Conservation (phyloP, 2,329 filamentous ascomycete species). For the Claviceps capensis region DNA sequence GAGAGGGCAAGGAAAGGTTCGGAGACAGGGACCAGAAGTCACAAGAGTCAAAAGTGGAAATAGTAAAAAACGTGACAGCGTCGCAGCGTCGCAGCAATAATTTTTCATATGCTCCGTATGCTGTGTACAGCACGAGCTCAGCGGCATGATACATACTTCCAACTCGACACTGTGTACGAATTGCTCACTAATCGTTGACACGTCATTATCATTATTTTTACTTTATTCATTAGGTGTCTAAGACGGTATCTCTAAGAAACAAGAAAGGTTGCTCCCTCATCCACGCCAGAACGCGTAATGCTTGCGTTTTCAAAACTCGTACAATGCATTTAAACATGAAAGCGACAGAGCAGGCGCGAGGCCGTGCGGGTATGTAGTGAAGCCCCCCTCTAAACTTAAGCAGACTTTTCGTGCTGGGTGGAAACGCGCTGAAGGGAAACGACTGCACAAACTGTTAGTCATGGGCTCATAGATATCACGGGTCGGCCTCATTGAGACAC, state of each 20-base stretch:
- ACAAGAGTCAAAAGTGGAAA: no score
- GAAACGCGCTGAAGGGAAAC: slow-evolving; percentile 83
- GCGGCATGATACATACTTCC: no score
- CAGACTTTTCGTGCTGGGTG: slow-evolving; percentile 80
- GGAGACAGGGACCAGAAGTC: no score
- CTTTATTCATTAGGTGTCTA: slow-evolving; percentile 32
- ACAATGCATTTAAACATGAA: slow-evolving; percentile 27
- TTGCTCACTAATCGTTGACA: neutral
- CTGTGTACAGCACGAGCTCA: no score
- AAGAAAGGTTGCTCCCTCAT: slow-evolving; percentile 23
- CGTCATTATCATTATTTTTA: slow-evolving; percentile 12
- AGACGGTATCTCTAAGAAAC: slow-evolving; percentile 22
- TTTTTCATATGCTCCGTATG: no score
- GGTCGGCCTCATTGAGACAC: neutral
- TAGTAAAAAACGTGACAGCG: no score
- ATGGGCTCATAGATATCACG: neutral
- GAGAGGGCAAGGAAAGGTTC: no score
- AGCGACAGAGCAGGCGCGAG: slow-evolving; percentile 23
- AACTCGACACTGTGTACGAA: neutral
- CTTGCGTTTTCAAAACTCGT: slow-evolving; percentile 20
- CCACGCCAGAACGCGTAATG: slow-evolving; percentile 20
- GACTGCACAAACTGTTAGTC: slow-evolving; percentile 48
- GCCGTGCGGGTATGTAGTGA: slow-evolving; percentile 25
- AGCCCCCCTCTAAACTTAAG: slow-evolving; percentile 33
- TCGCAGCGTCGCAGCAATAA: no score